Conservation (phyloP, 192 early-diverging fungal species). For the Podila epicladia region DNA sequence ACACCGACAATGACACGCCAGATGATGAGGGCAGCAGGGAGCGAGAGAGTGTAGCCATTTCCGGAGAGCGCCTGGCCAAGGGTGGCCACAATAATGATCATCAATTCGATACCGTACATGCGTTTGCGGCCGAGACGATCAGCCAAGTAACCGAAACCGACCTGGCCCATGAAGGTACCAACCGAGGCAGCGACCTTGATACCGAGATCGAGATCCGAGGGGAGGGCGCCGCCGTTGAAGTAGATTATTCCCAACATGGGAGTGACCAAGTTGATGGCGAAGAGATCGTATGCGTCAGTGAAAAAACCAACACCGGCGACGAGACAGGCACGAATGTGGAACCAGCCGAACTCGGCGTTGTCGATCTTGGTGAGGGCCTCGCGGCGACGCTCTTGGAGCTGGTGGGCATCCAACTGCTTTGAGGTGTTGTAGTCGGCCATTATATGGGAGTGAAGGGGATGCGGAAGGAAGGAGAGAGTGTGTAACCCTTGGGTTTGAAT, state of each 20-base stretch:
- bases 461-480: not conserved
- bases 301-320: slow-evolving; percentile 87
- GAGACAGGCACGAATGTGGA: slow-evolving; percentile 78
- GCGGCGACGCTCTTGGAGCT: slow-evolving; percentile 37
- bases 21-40: slow-evolving; percentile 73
- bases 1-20: slow-evolving; percentile 94
- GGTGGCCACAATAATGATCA: slow-evolving; percentile 92
- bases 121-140: slow-evolving; percentile 90
- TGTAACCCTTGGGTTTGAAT: not conserved
- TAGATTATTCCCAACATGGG: slow-evolving; percentile 84
- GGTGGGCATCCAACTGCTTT: not conserved
- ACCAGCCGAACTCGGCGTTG: slow-evolving; percentile 82
- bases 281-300: slow-evolving; percentile 95
- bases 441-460: not conserved
- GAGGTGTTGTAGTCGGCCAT: slow-evolving; percentile 14
- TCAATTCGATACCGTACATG: slow-evolving; percentile 91
- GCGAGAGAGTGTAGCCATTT: slow-evolving; percentile 71
- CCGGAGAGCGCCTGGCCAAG: slow-evolving; percentile 82
- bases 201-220: slow-evolving; percentile 76
- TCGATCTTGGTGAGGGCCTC: slow-evolving; percentile 64
- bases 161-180: slow-evolving; percentile 92
- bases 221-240: slow-evolving; percentile 59
- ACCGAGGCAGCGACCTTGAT: slow-evolving; percentile 89
- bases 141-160: slow-evolving; percentile 76
- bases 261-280: slow-evolving; percentile 89